These are phyloP conservation scores for Dendrothele bispora DNA, from an alignment of 768 basidiomycete genomes.

Conservation along the genomic window DNA sequence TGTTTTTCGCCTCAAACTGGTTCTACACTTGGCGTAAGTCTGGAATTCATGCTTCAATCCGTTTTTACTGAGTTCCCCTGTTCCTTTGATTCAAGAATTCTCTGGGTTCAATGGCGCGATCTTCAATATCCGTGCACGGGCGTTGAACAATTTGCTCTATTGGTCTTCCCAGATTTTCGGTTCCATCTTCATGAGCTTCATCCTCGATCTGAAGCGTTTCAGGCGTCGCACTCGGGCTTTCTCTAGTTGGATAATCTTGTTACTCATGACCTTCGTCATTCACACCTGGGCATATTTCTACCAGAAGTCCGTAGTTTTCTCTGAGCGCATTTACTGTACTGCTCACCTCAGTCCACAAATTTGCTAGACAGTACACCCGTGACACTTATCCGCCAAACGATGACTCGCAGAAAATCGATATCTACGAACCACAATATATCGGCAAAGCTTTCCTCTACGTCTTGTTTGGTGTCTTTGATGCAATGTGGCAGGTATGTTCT, in stretches of 20 bases:
- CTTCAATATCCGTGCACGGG: conserved; percentile 77
- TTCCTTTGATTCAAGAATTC: conserved; percentile 49
- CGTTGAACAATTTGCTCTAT: conserved; percentile 76
- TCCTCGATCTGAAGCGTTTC: conserved; percentile 59
- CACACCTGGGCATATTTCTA: conserved; percentile 79
- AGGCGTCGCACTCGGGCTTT: conserved; percentile 70
- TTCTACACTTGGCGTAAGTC: conserved; percentile 81
- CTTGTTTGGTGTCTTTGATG: conserved; percentile 72
- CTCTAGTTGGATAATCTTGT: conserved; percentile 61
- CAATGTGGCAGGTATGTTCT: conserved; percentile 92
- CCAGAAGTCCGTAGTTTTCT: conserved; percentile 49
- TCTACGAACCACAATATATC: conserved; percentile 52
- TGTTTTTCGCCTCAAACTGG: conserved; percentile 85
- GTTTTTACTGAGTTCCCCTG: conserved; percentile 2
- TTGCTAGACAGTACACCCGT: conserved; percentile 58
- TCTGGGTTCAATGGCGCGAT: conserved; percentile 78
- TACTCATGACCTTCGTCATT: conserved; percentile 65
- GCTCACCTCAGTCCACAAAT: too few species aligned
- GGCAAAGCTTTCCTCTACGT: conserved; percentile 63
- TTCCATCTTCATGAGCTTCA: conserved; percentile 64
- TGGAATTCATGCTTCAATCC: neutral
- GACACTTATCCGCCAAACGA: conserved; percentile 37
- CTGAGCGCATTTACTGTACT: neutral
- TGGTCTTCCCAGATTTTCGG: conserved; percentile 80
- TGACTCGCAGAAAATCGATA: conserved; percentile 60